Evolutionary conservation across 1,284 basidiomycete genomes (phyloP).

Genomic region (Boletus smithii): DNA sequence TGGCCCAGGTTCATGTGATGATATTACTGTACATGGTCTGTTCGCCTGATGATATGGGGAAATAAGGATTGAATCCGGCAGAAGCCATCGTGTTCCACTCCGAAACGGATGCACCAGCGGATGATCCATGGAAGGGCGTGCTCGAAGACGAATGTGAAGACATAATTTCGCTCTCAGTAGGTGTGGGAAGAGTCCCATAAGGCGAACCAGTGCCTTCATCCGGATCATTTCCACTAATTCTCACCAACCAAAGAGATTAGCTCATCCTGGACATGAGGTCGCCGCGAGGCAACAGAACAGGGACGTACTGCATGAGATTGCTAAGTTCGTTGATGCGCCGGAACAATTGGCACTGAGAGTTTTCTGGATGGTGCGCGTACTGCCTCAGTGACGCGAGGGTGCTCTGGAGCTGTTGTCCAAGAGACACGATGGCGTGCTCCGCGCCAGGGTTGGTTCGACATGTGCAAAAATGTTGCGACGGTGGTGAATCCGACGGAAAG

Average conservation of each 20-base stretch:
- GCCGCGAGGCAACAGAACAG: constrained; percentile 22
- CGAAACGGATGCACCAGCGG: constrained; percentile 43
- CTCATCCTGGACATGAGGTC: constrained; percentile 33
- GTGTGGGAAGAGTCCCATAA: constrained; percentile 45
- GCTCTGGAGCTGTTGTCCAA: constrained; percentile 62
- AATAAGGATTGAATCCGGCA: constrained; percentile 65
- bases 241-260: constrained; percentile 30
- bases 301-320: constrained; percentile 63
- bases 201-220: constrained; percentile 38
- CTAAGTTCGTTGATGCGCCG: constrained; percentile 60
- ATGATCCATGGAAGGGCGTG: constrained; percentile 41
- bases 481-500: constrained; percentile 37
- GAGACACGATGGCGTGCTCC: constrained; percentile 52
- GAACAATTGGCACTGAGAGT: constrained; percentile 53
- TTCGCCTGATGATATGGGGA: constrained; percentile 49
- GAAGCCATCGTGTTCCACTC: constrained; percentile 60
- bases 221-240: constrained; percentile 45
- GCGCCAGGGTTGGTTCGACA: constrained; percentile 63
- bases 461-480: constrained; percentile 47
- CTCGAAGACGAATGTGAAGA: constrained; percentile 64
- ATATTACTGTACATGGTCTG: constrained; percentile 53
- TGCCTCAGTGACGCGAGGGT: constrained; percentile 57
- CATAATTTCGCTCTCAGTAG: constrained; percentile 66
- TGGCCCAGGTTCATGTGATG: constrained; percentile 40
- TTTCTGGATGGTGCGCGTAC: constrained; percentile 55